These are phyloP conservation scores for Fremontodendron californicum DNA, from an alignment of 345 rosid species.

Conservation along the genomic window DNA sequence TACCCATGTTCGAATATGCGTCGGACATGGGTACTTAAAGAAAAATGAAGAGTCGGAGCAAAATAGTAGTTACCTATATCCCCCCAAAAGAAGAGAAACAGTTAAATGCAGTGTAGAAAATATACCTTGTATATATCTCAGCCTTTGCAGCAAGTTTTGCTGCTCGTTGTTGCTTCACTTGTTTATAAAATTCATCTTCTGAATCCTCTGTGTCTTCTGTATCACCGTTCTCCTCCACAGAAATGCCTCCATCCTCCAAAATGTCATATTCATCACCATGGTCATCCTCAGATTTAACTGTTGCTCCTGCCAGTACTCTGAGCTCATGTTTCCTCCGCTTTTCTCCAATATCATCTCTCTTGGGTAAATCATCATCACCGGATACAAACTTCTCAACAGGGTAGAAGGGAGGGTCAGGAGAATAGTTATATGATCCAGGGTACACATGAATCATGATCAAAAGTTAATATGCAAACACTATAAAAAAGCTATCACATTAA, in stretches of 20 bases:
- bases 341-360: constrained; percentile 92
- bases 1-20: too few relatives aligned
- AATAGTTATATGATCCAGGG: neutral
- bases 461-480: neutral
- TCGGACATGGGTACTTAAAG: too few relatives aligned
- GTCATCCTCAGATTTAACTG: constrained; percentile 61
- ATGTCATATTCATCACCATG: constrained; percentile 29
- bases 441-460: neutral
- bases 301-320: constrained; percentile 75
- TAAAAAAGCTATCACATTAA: neutral
- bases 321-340: constrained; percentile 86
- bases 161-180: constrained; percentile 46
- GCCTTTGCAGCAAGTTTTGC: constrained; percentile 69
- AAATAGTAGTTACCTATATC: neutral
- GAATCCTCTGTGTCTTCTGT: constrained; percentile 32
- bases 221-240: constrained; percentile 35
- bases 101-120: constrained; percentile 11
- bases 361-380: constrained; percentile 88
- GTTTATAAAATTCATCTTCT: constrained; percentile 67
- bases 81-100: neutral
- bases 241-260: constrained; percentile 25
- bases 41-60: too few relatives aligned
- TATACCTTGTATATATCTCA: constrained; percentile 55
- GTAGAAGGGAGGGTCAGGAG: neutral
- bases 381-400: constrained; percentile 48